Evolutionary conservation across 2,329 filamentous ascomycete species (phyloP).

Genomic region (Fusarium sublunatum): DNA sequence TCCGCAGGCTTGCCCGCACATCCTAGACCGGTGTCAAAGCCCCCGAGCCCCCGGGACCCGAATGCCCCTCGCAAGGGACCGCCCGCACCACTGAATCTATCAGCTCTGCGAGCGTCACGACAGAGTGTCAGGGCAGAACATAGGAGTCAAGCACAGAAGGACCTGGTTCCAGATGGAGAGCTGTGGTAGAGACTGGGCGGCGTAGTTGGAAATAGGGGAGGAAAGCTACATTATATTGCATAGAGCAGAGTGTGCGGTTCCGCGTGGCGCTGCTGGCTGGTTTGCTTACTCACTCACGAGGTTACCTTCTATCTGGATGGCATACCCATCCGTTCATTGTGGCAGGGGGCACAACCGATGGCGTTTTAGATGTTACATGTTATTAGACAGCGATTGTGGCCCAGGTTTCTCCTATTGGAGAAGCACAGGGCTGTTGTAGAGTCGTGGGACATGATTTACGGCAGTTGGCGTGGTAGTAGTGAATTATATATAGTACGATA

Average conservation of each 20-base stretch:
- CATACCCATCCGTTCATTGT: background rate
- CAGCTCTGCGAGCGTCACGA: slow-evolving; percentile 17
- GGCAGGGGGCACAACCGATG: background rate
- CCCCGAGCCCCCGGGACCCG: slow-evolving; percentile 22
- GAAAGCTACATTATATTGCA: background rate
- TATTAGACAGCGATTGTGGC: background rate
- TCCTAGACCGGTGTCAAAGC: slow-evolving; percentile 40
- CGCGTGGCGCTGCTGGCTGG: slow-evolving; percentile 29
- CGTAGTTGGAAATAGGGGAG: background rate
- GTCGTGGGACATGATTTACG: background rate
- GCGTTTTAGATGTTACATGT: slow-evolving; percentile 3
- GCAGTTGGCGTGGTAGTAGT: slow-evolving; percentile 4
- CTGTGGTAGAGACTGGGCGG: slow-evolving; percentile 17
- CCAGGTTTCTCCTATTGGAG: background rate
- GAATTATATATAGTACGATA: slow-evolving; percentile 1
- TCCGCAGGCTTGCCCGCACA: slow-evolving; percentile 48
- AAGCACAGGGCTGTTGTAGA: background rate
- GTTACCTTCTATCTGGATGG: slow-evolving; percentile 4
- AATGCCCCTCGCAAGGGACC: slow-evolving; percentile 33
- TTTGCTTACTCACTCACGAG: slow-evolving; percentile 4
- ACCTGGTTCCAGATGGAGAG: slow-evolving; percentile 32
- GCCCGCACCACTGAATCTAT: slow-evolving; percentile 28
- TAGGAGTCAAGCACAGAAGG: slow-evolving; percentile 13
- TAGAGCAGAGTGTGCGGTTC: background rate
- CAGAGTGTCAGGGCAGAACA: slow-evolving; percentile 17